Evolutionary conservation across 768 basidiomycete genomes (phyloP).

Genomic region (Phlebiopsis gigantea): DNA sequence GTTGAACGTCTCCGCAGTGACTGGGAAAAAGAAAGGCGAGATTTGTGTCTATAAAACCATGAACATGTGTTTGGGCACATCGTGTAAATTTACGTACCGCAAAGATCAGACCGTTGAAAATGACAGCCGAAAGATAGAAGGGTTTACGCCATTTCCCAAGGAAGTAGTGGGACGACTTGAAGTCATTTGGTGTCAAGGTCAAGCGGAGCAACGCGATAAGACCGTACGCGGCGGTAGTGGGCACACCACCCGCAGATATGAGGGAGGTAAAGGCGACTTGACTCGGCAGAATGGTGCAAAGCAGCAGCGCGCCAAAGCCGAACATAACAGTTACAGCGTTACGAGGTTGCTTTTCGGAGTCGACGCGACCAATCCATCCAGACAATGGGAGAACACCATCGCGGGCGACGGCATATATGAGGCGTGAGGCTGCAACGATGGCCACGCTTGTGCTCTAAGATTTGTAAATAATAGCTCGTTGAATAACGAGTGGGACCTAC

Average conservation of each 20-base stretch:
- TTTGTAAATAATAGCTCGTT: not conserved
- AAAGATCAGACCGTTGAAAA: conserved; percentile 75
- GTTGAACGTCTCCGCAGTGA: conserved; percentile 72
- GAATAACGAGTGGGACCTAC: conserved; percentile 34
- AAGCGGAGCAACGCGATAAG: conserved; percentile 74
- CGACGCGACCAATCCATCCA: conserved; percentile 75
- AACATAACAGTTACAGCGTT: conserved; percentile 88
- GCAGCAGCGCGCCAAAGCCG: conserved; percentile 62
- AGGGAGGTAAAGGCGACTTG: conserved; percentile 91
- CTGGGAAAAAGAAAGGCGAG: conserved; percentile 87
- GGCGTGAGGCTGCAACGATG: conserved; percentile 82
- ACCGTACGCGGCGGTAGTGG: conserved; percentile 85
- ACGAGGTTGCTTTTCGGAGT: conserved; percentile 64
- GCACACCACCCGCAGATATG: conserved; percentile 79
- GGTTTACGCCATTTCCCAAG: conserved; percentile 61
- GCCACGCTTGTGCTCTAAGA: conserved; percentile 78
- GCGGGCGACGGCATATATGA: conserved; percentile 91
- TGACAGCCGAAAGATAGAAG: conserved; percentile 60
- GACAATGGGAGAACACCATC: conserved; percentile 88
- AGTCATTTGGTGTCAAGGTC: conserved; percentile 71
- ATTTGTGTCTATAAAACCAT: conserved; percentile 54
- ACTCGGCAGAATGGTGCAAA: conserved; percentile 88
- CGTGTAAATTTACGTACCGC: conserved; percentile 42
- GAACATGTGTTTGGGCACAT: conserved; percentile 1
- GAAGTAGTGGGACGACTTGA: conserved; percentile 67